A percentile compares a stretch with the other conserved stretches of the same genome.
These are phyloP conservation scores for Selaginella moellendorffii DNA, from an alignment of 75 land plant species.

Conservation along the genomic window DNA sequence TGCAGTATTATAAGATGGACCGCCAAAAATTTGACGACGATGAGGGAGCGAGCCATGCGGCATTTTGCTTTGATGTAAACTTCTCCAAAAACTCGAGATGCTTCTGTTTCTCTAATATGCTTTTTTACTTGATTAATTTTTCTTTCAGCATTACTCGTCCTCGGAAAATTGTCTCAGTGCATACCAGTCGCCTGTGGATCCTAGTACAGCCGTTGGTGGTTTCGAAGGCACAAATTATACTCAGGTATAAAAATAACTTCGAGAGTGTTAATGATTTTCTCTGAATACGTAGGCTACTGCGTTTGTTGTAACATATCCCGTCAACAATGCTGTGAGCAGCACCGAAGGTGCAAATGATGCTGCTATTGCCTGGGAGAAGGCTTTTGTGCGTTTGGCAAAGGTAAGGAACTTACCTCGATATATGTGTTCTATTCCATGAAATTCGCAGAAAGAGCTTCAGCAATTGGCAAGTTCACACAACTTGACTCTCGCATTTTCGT, in stretches of 20 bases:
- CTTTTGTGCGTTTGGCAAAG: conserved; percentile 58
- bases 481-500: conserved; percentile 74
- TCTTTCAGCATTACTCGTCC: conserved; percentile 65
- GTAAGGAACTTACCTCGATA: conserved; percentile 27
- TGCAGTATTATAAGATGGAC: conserved; percentile 85
- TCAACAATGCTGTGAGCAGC: conserved; percentile 53
- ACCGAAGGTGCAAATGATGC: conserved; percentile 42
- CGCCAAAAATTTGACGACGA: conserved; percentile 39
- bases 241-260: conserved; percentile 29
- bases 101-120: not conserved
- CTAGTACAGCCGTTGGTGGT: conserved; percentile 82
- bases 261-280: conserved; percentile 1
- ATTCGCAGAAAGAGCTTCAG: conserved; percentile 61
- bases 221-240: conserved; percentile 68
- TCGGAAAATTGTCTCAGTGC: conserved; percentile 76
- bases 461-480: conserved; percentile 51
- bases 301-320: conserved; percentile 87
- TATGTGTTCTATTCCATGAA: not conserved
- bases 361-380: conserved; percentile 92
- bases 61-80: conserved; percentile 84
- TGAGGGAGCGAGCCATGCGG: conserved; percentile 68
- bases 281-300: conserved; percentile 62
- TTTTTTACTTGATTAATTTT: conserved; percentile 6
- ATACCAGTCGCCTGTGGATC: conserved; percentile 80
- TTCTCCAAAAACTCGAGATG: not conserved